A percentile compares a stretch with the other conserved stretches of the same genome.
Conservation (phyloP, 208 protist genomes). For the Phytomonas francai region DNA sequence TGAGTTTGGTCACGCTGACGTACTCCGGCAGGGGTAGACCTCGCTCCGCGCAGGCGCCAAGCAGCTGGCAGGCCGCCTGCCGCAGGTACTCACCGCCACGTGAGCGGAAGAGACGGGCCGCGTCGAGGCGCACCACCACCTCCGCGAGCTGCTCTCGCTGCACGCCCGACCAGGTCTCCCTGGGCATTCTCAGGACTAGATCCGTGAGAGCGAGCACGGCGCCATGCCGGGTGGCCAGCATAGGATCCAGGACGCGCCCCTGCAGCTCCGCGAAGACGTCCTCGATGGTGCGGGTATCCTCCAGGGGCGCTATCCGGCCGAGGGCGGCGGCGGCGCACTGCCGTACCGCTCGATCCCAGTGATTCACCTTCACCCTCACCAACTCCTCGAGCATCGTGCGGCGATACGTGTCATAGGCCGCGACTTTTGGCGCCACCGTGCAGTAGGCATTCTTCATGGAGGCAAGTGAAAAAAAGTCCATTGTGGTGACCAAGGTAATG, state of each 20-base stretch:
- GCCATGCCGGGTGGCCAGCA: conserved; percentile 88
- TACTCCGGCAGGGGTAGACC: conserved; percentile 58
- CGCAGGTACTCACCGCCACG: conserved; percentile 92
- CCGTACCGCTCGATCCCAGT: conserved; percentile 88
- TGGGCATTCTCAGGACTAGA: conserved; percentile 64
- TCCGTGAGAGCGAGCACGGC: conserved; percentile 82
- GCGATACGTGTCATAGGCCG: conserved; percentile 75
- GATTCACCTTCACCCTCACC: conserved; percentile 68
- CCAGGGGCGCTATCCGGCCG: conserved; percentile 34
- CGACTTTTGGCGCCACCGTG: conserved; percentile 59
- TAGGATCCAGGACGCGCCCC: conserved; percentile 30
- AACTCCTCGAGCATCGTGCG: conserved; percentile 85
- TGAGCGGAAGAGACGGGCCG: conserved; percentile 89
- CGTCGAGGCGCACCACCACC: conserved; percentile 80
- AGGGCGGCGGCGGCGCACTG: conserved; percentile 78
- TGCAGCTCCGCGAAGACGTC: conserved; percentile 15
- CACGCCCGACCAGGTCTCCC: conserved; percentile 24
- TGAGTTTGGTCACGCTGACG: conserved; percentile 45
- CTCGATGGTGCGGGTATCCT: background rate
- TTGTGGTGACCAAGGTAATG: conserved; percentile 93
- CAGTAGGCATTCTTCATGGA: conserved; percentile 88
- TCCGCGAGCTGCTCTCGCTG: conserved; percentile 22
- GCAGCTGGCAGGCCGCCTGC: conserved; percentile 83
- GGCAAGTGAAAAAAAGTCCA: conserved; percentile 96
- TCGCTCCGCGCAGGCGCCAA: conserved; percentile 60